Base-by-base conservation (phyloP, 768 basidiomycete species). In the Termitomyces heimii region DNA sequence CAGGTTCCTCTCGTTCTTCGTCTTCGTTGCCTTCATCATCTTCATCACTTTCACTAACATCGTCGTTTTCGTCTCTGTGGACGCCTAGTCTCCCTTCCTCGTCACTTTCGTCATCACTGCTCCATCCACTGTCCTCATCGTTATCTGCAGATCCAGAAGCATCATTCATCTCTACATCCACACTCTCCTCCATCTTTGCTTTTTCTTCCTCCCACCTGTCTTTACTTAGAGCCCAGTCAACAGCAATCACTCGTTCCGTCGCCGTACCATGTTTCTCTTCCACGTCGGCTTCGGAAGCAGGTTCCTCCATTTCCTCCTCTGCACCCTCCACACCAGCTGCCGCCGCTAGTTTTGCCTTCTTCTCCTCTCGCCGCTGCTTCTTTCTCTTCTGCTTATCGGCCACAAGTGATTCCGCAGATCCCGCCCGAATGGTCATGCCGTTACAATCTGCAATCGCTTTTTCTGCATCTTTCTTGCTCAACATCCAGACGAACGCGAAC, bases 201-300 rank as follows among this genome's bases (percentile, higher is more conserved):
- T 84, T 83, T 63, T 86, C 88, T 67, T 89, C 85, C 68, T 92
- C 80, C 92, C 92, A 97, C 71, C 85, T 89, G 48, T 91, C 89
- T 73, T 97, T 96, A 69, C 93, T 92, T 68, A 98, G 70, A 4
- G 94, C 96, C 92, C 94, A 98, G 74, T 98, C 95, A 28, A 98
- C 96, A 7, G 94, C 93, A 39, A 96, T 90, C 16, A 84, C 74
- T 53, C 94, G 77, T 66, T 82, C 83, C 2, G 69, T 73, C 0
- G 72, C 70, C 2, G 68, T 73, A 0, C 72, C 69, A 42, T 66
- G 68, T 62, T 72, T 73, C 58, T 71, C 67, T 57, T 71, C 67
- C 43, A 63, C 62, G 58, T 71, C 65, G 39, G 71, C 68, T 49
- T 74, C 75, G 26, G 37, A 18, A 34, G 18, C 18, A 14, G 66